phyloP scores from a whole-genome alignment of 2,329 filamentous ascomycete genomes.

The Neopestalotiopsis sp. region DNA sequence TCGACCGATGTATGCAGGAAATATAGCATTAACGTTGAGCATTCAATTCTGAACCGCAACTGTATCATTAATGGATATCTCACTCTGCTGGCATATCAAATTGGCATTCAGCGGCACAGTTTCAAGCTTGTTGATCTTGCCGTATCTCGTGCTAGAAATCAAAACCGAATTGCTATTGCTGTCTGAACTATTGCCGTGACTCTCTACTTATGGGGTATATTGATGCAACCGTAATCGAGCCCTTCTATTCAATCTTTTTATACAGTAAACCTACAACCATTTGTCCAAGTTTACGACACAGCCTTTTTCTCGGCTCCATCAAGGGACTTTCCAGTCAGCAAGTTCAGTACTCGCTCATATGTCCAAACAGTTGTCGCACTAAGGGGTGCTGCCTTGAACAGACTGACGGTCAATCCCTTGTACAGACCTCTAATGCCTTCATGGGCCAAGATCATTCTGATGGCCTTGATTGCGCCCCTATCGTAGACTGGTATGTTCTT shows the following conservation, averaged over 20 bases:
- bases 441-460: constrained; percentile 69
- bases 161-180: neutral
- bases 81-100: no score
- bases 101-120: no score
- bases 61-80: no score
- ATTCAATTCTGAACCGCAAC: no score
- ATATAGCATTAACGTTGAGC: no score
- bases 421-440: constrained; percentile 87
- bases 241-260: constrained; percentile 4
- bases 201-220: constrained; percentile 19
- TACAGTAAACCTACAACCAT: neutral
- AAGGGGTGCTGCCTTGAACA: constrained; percentile 92
- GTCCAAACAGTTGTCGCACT: constrained; percentile 95
- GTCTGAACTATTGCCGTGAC: neutral
- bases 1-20: no score
- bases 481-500: constrained; percentile 86
- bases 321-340: constrained; percentile 50
- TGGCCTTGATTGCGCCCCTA: constrained; percentile 68
- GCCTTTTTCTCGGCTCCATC: constrained; percentile 15
- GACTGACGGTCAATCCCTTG: constrained; percentile 83
- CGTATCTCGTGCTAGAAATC: neutral
- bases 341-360: constrained; percentile 77
- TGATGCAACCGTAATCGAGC: constrained; percentile 18
- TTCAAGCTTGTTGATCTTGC: neutral
- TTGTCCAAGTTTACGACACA: neutral